Percentiles rank a stretch among this genome's conserved stretches.
Evolutionary conservation across 2,329 filamentous ascomycete species (phyloP).

Genomic region (Chaetomiaceae sp.): DNA sequence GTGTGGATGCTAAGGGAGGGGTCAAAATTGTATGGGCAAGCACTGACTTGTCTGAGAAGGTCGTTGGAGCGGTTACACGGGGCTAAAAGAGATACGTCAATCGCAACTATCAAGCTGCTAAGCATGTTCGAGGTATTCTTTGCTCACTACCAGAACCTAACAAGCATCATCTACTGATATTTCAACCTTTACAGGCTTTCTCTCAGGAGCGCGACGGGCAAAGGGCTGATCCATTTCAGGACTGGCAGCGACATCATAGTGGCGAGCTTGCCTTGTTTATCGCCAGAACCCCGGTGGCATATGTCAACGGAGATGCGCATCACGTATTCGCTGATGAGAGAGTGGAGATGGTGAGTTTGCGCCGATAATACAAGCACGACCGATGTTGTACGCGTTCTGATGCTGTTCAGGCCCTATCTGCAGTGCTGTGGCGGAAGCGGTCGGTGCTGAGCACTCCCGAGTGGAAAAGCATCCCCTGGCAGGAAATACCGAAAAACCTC

Average conservation of each 20-base stretch:
- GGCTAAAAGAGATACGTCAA: neutral
- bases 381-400: no score
- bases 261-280: slow-evolving; percentile 18
- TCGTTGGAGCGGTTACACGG: slow-evolving; percentile 1
- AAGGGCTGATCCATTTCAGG: neutral
- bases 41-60: slow-evolving; percentile 7
- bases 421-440: slow-evolving; percentile 8
- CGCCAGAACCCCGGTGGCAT: slow-evolving; percentile 8
- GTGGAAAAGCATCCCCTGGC: slow-evolving; percentile 34
- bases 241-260: slow-evolving; percentile 14
- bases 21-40: slow-evolving; percentile 7
- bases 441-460: slow-evolving; percentile 25
- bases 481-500: slow-evolving; percentile 26
- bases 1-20: slow-evolving; percentile 14
- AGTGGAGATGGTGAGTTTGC: slow-evolving; percentile 17
- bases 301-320: slow-evolving; percentile 9
- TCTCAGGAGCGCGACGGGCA: neutral
- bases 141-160: neutral
- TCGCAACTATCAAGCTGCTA: slow-evolving; percentile 18
- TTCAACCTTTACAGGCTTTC: neutral
- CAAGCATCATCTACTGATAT: neutral
- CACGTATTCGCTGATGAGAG: slow-evolving; percentile 18
- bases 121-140: slow-evolving; percentile 16
- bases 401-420: slow-evolving; percentile 9
- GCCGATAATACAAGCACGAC: no score